A percentile compares a stretch with the other conserved stretches of the same genome.
Conservation (phyloP, 2,329 filamentous ascomycete species). For the Fusarium beomiforme region DNA sequence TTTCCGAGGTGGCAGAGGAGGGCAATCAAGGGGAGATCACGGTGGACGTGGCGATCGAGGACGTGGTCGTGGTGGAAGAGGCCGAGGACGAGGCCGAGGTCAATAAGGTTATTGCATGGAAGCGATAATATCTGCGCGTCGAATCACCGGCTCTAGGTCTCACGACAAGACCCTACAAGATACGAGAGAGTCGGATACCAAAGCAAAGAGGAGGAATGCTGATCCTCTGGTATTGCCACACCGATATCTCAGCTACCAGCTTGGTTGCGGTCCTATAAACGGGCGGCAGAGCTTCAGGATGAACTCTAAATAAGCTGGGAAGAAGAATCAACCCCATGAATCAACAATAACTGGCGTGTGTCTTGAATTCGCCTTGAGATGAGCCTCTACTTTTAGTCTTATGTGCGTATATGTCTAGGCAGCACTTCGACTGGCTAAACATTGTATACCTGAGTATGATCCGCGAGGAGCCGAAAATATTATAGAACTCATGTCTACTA, state of each 20-base stretch:
- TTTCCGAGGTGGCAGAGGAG: constrained; percentile 73
- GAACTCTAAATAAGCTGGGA: background rate
- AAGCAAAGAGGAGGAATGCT: constrained; percentile 6
- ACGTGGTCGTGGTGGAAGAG: constrained; percentile 52
- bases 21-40: constrained; percentile 67
- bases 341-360: background rate
- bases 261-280: constrained; percentile 12
- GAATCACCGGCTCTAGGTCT: background rate
- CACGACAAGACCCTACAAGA: background rate
- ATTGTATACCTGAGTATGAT: background rate
- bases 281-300: constrained; percentile 2
- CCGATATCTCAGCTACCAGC: background rate
- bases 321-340: background rate
- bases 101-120: constrained; percentile 36
- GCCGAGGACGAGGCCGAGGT: constrained; percentile 50
- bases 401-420: background rate
- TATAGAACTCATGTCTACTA: background rate
- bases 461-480: background rate
- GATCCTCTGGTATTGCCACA: constrained; percentile 5
- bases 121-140: constrained; percentile 8
- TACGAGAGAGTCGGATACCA: background rate
- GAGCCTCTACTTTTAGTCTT: background rate
- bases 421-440: background rate
- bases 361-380: background rate
- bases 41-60: constrained; percentile 60